These are phyloP conservation scores for Yamadazyma oceani DNA, from an alignment of 1,139 yeast genomes.

Conservation along the genomic window DNA sequence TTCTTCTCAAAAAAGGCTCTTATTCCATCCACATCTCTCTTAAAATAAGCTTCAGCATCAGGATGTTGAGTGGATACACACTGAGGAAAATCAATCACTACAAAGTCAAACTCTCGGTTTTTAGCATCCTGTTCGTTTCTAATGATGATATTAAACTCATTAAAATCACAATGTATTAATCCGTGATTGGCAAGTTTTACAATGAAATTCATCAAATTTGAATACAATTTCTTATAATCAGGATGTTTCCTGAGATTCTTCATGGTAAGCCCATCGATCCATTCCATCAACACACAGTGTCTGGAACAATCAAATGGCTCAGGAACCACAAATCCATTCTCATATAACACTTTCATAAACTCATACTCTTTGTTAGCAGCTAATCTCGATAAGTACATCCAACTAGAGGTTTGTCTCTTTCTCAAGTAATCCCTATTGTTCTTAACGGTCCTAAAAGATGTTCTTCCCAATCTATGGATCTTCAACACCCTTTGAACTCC, in stretches of 20 bases:
- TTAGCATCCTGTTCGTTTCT: constrained; percentile 57
- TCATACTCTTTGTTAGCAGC: constrained; percentile 93
- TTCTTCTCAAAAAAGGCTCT: constrained; percentile 78
- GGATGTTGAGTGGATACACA: constrained; percentile 90
- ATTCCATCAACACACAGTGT: constrained; percentile 90
- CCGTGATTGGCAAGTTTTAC: constrained; percentile 86
- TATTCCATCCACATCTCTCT: constrained; percentile 90
- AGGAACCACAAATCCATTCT: constrained; percentile 84
- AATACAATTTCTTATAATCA: constrained; percentile 69
- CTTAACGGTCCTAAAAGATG: constrained; percentile 88
- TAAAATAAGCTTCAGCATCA: constrained; percentile 84
- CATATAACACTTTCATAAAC: constrained; percentile 74
- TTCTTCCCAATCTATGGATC: constrained; percentile 90
- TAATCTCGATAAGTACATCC: constrained; percentile 89
- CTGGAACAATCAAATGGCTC: constrained; percentile 86
- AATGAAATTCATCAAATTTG: constrained; percentile 82
- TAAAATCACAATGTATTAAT: constrained; percentile 93
- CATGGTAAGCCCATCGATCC: constrained; percentile 88
- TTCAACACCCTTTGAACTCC: constrained; percentile 75
- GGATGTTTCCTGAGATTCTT: constrained; percentile 71
- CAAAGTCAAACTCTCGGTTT: constrained; percentile 60
- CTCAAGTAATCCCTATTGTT: constrained; percentile 89
- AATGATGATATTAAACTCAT: constrained; percentile 92
- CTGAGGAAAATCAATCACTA: constrained; percentile 97
- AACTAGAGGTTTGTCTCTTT: constrained; percentile 64